Base-by-base conservation (phyloP, 2,329 filamentous ascomycete genomes). In the Geosmithia morbida region DNA sequence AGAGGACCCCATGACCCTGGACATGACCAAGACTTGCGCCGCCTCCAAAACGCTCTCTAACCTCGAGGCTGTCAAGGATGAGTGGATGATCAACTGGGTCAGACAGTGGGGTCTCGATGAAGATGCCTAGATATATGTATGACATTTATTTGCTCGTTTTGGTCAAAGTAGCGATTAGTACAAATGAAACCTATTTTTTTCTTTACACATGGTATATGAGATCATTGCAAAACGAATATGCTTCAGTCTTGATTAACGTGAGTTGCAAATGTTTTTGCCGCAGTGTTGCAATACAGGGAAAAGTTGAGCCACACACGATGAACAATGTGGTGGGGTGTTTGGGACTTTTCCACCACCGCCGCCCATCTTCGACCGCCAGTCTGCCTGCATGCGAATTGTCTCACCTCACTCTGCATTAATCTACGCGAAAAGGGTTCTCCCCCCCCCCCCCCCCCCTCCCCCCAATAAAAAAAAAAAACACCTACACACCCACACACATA, bases 21-120 rank as follows among this genome's bases (percentile, higher is more conserved):
- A 68, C 8, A 67, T 66, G 56, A 55, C 54, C 41, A 58, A 59
- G 14, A 70, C 71, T 1, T 58, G 57, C 40, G 52, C 54, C 43
- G 57, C 58, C 8, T 74, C 71, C 50, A 54, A 57, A 46, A 69
- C 69, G 1, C 65, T 72, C 63, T 59, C 59, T 17, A 51, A 54
- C 5, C 59, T 70, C 49, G 57, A 57, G 18, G 59, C 66, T 0
- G 57, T 76, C 18, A 70, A 65, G 8, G 56, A 59, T 2, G 60
- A 64, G 29, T 46, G 75, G 58, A 66, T 75, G 64, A 57, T 53
- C 46, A 66, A 67, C 42, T 76, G 70, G 69, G 71, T 69, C 49
- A 52, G 56, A 46, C 69, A 73, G 52, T 73, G 69, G 70, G 56
- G 51, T 0, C 66, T 60, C 42, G 13, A 18, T 3, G 6, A 16